phyloP scores from a whole-genome alignment of 2,329 filamentous ascomycete genomes.

The Colletotrichum orbiculare region DNA sequence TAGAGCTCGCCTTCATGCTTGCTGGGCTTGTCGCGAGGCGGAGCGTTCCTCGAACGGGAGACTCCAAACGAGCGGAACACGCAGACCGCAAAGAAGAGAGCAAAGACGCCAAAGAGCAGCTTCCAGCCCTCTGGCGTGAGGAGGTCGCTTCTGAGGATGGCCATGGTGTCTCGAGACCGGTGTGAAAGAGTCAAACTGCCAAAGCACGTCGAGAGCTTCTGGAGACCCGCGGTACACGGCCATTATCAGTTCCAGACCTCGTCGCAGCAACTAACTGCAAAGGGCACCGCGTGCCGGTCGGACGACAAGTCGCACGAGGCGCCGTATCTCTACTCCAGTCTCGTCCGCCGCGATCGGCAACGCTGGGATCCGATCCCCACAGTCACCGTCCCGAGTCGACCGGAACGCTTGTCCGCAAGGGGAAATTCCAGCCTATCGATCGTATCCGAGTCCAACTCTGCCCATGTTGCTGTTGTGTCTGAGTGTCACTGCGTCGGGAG shows the following conservation, averaged over 20 bases:
- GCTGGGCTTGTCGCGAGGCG: not conserved
- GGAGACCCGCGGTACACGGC: not conserved
- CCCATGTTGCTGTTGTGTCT: not conserved
- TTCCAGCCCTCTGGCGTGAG: conserved; percentile 20
- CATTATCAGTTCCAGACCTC: conserved; percentile 14
- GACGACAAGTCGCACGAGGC: not conserved
- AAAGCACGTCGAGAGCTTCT: no score
- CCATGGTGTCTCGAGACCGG: conserved; percentile 8
- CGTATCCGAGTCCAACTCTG: not conserved
- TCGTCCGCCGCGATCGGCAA: conserved; percentile 25
- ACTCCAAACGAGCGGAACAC: conserved; percentile 8
- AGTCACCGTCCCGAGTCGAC: conserved; percentile 21
- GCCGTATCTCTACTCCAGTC: conserved; percentile 19
- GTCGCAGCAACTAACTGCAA: conserved; percentile 2
- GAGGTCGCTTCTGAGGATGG: not conserved
- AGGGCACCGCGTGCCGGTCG: not conserved
- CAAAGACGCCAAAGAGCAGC: conserved; percentile 17
- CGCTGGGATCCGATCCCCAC: conserved; percentile 20
- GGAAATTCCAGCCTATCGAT: conserved; percentile 34
- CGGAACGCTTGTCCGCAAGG: conserved; percentile 27
- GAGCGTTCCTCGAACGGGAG: not conserved
- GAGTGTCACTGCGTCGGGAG: no score
- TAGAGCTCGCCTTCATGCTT: conserved; percentile 50
- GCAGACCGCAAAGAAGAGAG: conserved; percentile 8
- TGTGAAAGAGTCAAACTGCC: no score